A percentile compares a stretch with the other conserved stretches of the same genome.
Conservation (phyloP, 257 asterid genomes). For the Ballota nigra region DNA sequence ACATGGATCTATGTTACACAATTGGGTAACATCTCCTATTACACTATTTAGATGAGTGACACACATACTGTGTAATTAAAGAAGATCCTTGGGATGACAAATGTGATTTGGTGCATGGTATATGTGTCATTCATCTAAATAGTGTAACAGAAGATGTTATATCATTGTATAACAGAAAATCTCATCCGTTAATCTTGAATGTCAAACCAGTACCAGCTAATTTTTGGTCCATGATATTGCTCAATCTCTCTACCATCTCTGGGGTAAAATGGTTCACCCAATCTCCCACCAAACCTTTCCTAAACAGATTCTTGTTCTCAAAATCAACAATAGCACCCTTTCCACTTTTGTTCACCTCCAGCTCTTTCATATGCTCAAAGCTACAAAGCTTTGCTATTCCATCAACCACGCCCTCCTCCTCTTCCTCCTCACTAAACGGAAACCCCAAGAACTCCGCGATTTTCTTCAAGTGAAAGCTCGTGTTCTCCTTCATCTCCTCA, state of each 20-base stretch:
- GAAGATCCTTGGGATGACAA: too few relatives aligned
- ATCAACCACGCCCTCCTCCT: conserved; percentile 33
- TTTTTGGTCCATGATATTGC: conserved; percentile 30
- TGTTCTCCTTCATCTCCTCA: conserved; percentile 47
- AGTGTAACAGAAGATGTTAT: too few relatives aligned
- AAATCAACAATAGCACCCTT: conserved; percentile 25
- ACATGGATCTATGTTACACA: too few relatives aligned
- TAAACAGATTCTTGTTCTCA: conserved; percentile 34
- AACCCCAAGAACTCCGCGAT: conserved; percentile 46
- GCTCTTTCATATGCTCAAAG: conserved; percentile 39
- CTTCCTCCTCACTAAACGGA: conserved; percentile 43
- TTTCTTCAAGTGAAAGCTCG: conserved; percentile 22
- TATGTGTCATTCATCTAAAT: too few relatives aligned
- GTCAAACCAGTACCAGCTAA: conserved; percentile 33
- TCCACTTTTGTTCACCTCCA: conserved; percentile 45
- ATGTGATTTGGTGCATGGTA: too few relatives aligned
- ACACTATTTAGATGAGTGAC: too few relatives aligned
- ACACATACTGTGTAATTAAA: too few relatives aligned
- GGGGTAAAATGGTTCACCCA: conserved; percentile 47
- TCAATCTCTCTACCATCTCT: conserved; percentile 32
- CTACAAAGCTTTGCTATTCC: conserved; percentile 39
- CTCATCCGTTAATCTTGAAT: conserved; percentile 2
- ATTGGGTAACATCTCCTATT: too few relatives aligned
- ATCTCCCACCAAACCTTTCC: conserved; percentile 59
- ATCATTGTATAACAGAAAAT: too few relatives aligned